These are phyloP conservation scores for Lathyrus aphaca DNA, from an alignment of 306 rosid genomes.

Conservation along the genomic window DNA sequence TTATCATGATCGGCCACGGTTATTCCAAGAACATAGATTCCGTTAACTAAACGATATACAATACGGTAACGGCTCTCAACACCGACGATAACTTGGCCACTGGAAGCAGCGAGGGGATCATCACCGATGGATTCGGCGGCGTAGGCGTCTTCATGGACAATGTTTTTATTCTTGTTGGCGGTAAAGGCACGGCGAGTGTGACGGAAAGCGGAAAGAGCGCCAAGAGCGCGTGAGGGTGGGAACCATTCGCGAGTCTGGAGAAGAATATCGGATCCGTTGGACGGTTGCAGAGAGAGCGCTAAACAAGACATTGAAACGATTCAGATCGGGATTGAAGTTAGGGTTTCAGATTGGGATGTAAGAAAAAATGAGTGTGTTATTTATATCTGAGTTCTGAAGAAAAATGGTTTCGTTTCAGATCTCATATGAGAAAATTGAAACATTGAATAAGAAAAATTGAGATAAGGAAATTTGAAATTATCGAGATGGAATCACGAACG, in stretches of 20 bases:
- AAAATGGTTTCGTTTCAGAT: constrained; percentile 12
- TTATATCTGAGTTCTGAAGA: neutral
- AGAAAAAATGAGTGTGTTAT: constrained; percentile 1
- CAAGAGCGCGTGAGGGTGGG: constrained; percentile 90
- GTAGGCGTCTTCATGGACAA: constrained; percentile 52
- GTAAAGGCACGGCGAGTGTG: constrained; percentile 76
- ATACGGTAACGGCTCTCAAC: constrained; percentile 89
- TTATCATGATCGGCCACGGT: constrained; percentile 86
- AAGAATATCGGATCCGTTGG: constrained; percentile 83
- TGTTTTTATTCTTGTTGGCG: constrained; percentile 40
- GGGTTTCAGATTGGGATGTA: constrained; percentile 22
- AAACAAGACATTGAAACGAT: constrained; percentile 69
- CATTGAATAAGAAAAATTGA: neutral
- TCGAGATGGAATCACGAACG: neutral
- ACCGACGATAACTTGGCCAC: constrained; percentile 93
- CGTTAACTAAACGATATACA: constrained; percentile 87
- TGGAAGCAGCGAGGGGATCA: constrained; percentile 86
- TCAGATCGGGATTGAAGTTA: constrained; percentile 18
- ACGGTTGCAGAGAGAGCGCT: constrained; percentile 85
- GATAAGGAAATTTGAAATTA: neutral
- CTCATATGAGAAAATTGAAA: neutral
- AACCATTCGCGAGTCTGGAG: constrained; percentile 97
- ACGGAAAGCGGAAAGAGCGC: constrained; percentile 85
- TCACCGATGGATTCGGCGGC: constrained; percentile 80
- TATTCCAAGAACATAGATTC: constrained; percentile 86